A percentile compares a stretch with the other conserved stretches of the same genome.
phyloP scores from a whole-genome alignment of 2,329 filamentous ascomycete genomes.

The Aureobasidium sp. region DNA sequence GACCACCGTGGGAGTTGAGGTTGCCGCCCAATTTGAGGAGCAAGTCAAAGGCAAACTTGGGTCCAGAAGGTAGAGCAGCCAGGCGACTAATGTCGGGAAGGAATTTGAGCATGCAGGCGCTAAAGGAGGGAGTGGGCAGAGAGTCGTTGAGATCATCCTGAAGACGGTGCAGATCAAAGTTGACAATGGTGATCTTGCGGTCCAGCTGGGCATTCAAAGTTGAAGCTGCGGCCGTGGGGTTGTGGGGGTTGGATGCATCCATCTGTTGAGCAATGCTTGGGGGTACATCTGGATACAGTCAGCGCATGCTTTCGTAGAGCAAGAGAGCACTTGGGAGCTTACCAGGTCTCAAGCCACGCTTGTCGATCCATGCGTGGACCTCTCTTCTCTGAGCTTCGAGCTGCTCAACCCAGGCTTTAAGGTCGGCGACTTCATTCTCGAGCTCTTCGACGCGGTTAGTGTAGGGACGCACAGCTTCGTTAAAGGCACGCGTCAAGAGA shows the following conservation, averaged over 20 bases:
- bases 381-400: slow-evolving; percentile 46
- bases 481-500: slow-evolving; percentile 46
- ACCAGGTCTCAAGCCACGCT: slow-evolving; percentile 47
- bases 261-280: slow-evolving; percentile 46
- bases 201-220: slow-evolving; percentile 51
- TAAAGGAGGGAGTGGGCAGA: slow-evolving; percentile 46
- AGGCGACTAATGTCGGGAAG: slow-evolving; percentile 47
- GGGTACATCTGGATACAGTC: slow-evolving; percentile 38
- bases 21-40: slow-evolving; percentile 50
- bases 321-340: slow-evolving; percentile 17
- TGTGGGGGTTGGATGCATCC: slow-evolving; percentile 38
- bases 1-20: slow-evolving; percentile 47
- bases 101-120: slow-evolving; percentile 49
- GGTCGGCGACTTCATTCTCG: slow-evolving; percentile 44
- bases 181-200: slow-evolving; percentile 52
- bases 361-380: slow-evolving; percentile 50
- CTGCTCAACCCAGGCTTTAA: slow-evolving; percentile 44
- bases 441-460: slow-evolving; percentile 47
- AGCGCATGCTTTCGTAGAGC: not conserved
- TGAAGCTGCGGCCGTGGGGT: slow-evolving; percentile 39
- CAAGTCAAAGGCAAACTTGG: slow-evolving; percentile 46
- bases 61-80: slow-evolving; percentile 40
- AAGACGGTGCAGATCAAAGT: slow-evolving; percentile 50
- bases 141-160: slow-evolving; percentile 50
- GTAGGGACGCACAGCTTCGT: slow-evolving; percentile 46